Percentiles rank a stretch among this genome's conserved stretches.
phyloP scores from a whole-genome alignment of 352 stramenopile genomes.

The Elongisporangium undulatum region DNA sequence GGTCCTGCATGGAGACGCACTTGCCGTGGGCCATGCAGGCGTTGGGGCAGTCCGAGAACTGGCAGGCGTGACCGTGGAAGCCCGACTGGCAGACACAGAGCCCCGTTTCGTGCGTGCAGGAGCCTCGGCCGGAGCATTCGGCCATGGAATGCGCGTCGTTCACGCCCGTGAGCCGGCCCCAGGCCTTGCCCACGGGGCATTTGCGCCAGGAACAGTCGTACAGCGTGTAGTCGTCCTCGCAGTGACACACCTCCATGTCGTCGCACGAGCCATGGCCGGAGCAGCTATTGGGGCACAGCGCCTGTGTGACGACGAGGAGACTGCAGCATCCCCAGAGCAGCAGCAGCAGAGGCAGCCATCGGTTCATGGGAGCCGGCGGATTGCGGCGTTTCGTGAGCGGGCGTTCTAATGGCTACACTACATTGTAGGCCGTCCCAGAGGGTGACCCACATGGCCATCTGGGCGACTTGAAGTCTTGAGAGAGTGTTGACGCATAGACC shows the following conservation, averaged over 20 bases:
- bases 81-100: constrained; percentile 78
- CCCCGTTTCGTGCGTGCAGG: constrained; percentile 60
- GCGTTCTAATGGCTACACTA: too few relatives aligned
- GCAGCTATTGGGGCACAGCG: constrained; percentile 54
- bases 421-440: not conserved
- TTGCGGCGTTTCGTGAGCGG: not conserved
- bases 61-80: constrained; percentile 71
- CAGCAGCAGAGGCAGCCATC: not conserved
- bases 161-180: constrained; percentile 38
- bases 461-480: not conserved
- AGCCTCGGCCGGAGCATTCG: constrained; percentile 64
- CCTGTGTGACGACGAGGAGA: constrained; percentile 2
- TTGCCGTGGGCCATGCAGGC: constrained; percentile 42
- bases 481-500: not conserved
- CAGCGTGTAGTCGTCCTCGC: constrained; percentile 44
- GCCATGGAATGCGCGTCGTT: constrained; percentile 39
- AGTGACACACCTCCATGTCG: constrained; percentile 47
- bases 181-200: constrained; percentile 46
- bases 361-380: not conserved
- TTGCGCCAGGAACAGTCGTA: constrained; percentile 58
- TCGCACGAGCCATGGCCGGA: constrained; percentile 55
- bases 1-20: constrained; percentile 68
- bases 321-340: not conserved
- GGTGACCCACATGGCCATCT: not conserved
- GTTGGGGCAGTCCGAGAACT: constrained; percentile 48